Evolutionary conservation across 257 asterid genomes (phyloP).

Genomic region (Paraleonurus japonicus): DNA sequence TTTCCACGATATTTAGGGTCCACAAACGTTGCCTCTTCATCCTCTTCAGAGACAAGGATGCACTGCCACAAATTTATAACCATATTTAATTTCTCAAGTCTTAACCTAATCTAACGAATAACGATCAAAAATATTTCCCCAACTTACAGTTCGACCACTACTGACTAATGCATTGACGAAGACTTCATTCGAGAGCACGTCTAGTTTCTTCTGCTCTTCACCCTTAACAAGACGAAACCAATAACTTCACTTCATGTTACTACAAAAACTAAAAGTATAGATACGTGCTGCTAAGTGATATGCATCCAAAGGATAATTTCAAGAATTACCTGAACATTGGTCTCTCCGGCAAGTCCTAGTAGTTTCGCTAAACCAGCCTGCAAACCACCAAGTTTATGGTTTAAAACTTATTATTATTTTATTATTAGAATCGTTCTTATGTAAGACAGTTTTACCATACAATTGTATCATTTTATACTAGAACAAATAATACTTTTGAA

Average conservation of each 20-base stretch:
- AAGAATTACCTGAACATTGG: constrained; percentile 82
- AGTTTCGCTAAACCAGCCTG: constrained; percentile 98
- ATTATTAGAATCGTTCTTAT: too few species aligned
- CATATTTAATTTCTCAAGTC: background rate
- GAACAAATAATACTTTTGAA: too few species aligned
- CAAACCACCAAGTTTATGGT: constrained; percentile 18
- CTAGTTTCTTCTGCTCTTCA: constrained; percentile 95
- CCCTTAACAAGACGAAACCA: constrained; percentile 47
- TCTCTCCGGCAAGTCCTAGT: constrained; percentile 97
- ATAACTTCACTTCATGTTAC: constrained; percentile 8
- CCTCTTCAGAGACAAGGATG: constrained; percentile 97
- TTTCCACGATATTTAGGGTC: constrained; percentile 78
- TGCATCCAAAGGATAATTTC: background rate
- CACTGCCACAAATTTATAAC: constrained; percentile 45
- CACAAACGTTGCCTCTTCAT: constrained; percentile 86
- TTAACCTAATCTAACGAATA: background rate
- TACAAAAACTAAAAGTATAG: background rate
- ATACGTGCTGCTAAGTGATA: background rate
- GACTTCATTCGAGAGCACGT: constrained; percentile 92
- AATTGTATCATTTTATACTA: too few species aligned
- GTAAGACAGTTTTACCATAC: too few species aligned
- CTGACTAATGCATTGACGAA: constrained; percentile 91
- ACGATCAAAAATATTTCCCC: background rate
- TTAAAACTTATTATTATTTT: background rate
- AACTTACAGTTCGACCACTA: constrained; percentile 90